Conservation (phyloP, 2,329 filamentous ascomycete genomes). For the Myrmaecium sp. region DNA sequence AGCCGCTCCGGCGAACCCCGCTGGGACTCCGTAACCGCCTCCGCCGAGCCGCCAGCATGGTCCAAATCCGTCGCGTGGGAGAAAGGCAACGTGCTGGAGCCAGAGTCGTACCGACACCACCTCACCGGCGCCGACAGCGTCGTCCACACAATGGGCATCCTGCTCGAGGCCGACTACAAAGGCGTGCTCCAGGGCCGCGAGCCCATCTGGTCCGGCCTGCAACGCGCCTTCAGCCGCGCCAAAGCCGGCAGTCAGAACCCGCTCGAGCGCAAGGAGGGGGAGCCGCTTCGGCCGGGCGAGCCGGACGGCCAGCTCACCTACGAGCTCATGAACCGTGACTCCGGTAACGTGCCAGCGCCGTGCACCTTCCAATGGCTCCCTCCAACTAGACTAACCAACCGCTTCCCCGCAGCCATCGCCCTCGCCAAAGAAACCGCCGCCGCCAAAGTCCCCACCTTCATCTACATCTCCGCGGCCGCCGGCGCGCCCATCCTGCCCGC, state of each 20-base stretch:
- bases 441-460: slow-evolving; percentile 52
- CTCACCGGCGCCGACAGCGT: slow-evolving; percentile 68
- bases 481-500: slow-evolving; percentile 71
- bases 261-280: slow-evolving; percentile 40
- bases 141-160: slow-evolving; percentile 88
- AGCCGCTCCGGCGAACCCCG: slow-evolving; percentile 81
- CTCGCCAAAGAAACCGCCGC: slow-evolving; percentile 60
- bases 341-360: slow-evolving; percentile 32
- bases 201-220: slow-evolving; percentile 61
- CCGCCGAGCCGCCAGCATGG: slow-evolving; percentile 57
- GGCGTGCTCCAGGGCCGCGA: slow-evolving; percentile 71
- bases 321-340: slow-evolving; percentile 91
- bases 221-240: slow-evolving; percentile 56
- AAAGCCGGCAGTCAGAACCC: slow-evolving; percentile 51
- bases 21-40: slow-evolving; percentile 68
- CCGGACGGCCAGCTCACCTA: slow-evolving; percentile 71
- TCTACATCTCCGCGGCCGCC: slow-evolving; percentile 76
- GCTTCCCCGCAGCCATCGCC: slow-evolving; percentile 43
- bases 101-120: slow-evolving; percentile 59
- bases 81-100: slow-evolving; percentile 71
- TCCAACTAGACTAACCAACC: neutral
- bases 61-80: slow-evolving; percentile 72
- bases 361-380: neutral
- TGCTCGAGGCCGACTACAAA: slow-evolving; percentile 97
- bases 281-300: slow-evolving; percentile 46